Evolutionary conservation across 306 rosid genomes (phyloP), one percentile per base, ranked within the genome.

Genomic region (Canavalia gladiata): DNA sequence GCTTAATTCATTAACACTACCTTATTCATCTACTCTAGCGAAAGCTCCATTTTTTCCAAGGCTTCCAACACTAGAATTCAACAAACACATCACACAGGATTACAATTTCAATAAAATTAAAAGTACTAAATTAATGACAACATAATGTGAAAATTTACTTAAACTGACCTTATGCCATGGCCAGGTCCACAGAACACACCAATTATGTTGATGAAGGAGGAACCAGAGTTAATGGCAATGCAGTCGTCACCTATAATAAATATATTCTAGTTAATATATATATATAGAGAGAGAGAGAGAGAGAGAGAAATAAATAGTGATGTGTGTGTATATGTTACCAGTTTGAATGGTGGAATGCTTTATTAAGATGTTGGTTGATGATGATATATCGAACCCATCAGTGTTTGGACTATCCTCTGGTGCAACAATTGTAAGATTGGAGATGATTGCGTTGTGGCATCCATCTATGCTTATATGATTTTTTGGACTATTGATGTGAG

Each of bases 331-430:
- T 58, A 25, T 34, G 7, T 54, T 85, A 90, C 91, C 90, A 0
- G 90, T 84, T 78, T 12, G 11, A 0, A 90, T 84, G 0, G 0
- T 11, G 10, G 84, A 88, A 34, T 81, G 0, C 0, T 0, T 3
- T 8, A 90, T 37, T 5, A 6, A 0, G 10, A 90, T 7, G 9
- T 86, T 62, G 35, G 81, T 37, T 25, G 88, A 80, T 3, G 0
- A 0, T 8, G 94, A 12, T 11, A 90, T 63, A 52, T 83, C 87
- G 8, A 88, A 62, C 0, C 94, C 91, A 62, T 90, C 94, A 0
- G 94, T 90, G 73, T 90, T 90, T n/a, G 94, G 91, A 18, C 90
- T 90, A 0, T 86, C 43, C 0, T 12, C 18, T 4, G 91, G 94
- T 35, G 94, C 91, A 55, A 0, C 7, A 6, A 88, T 76, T 0